Evolutionary conservation across 352 stramenopile genomes (phyloP).

Genomic region (Phytophthora foliorum): DNA sequence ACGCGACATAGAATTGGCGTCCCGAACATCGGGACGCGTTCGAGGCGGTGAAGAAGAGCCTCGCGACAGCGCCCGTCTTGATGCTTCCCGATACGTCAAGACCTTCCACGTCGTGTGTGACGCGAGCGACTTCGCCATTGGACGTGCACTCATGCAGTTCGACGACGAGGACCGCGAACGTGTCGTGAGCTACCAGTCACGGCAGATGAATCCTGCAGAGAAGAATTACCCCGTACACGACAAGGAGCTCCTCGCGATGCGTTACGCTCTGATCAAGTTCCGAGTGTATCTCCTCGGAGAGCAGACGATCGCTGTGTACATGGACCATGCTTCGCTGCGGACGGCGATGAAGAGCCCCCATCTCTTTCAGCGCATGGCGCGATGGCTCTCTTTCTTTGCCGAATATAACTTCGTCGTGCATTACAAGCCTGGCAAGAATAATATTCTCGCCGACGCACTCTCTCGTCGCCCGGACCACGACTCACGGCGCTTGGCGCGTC

Average conservation of each 20-base stretch:
- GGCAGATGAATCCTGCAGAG: not conserved
- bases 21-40: constrained; percentile 24
- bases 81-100: constrained; percentile 3
- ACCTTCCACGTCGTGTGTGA: not conserved
- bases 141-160: not conserved
- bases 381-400: not conserved
- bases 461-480: not conserved
- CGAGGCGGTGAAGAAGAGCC: constrained; percentile 1
- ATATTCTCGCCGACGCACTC: not conserved
- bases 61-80: constrained; percentile 1
- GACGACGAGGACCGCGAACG: not conserved
- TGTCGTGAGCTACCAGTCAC: too few species aligned
- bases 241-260: constrained; percentile 5
- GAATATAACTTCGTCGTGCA: constrained; percentile 7
- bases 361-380: constrained; percentile 1
- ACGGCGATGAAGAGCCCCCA: not conserved
- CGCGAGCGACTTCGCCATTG: not conserved
- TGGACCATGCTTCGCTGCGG: not conserved
- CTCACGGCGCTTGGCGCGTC: not conserved
- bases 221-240: not conserved
- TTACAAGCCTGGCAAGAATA: constrained; percentile 2
- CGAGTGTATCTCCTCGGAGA: not conserved
- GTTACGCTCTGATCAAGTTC: constrained; percentile 2
- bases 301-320: not conserved
- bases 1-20: constrained; percentile 11